Percentiles rank a stretch among this genome's conserved stretches.
Conservation (phyloP, 2,329 filamentous ascomycete genomes). For the Pseudogymnoascus sp. region DNA sequence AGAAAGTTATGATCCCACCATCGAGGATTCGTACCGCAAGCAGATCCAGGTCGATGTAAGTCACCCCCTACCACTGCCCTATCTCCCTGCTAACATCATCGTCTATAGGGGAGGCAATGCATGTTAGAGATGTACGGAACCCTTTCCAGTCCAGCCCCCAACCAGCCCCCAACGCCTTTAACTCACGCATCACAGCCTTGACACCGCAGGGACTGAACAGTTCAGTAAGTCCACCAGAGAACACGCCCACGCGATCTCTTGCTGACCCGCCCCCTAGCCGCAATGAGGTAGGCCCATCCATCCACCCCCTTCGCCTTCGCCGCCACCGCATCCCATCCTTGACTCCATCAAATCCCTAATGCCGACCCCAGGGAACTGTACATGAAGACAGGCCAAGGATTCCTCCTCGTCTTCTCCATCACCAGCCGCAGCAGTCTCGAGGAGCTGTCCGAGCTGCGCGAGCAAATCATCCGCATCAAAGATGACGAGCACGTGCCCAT, state of each 20-base stretch:
- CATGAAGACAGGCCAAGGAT: slow-evolving; percentile 70
- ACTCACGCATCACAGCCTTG: slow-evolving; percentile 40
- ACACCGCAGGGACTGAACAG: slow-evolving; percentile 69
- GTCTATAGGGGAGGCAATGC: slow-evolving; percentile 56
- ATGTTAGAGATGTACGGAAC: slow-evolving; percentile 59
- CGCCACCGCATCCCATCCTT: neutral
- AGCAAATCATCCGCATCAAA: slow-evolving; percentile 68
- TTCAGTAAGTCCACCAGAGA: slow-evolving; percentile 50
- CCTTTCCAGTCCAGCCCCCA: slow-evolving; percentile 2
- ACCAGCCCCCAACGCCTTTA: neutral
- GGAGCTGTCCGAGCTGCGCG: slow-evolving; percentile 62
- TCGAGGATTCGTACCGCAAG: slow-evolving; percentile 55
- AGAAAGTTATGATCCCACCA: slow-evolving; percentile 57
- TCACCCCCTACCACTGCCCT: slow-evolving; percentile 17
- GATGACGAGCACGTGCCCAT: slow-evolving; percentile 62
- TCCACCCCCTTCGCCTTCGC: neutral
- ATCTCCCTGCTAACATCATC: slow-evolving; percentile 10
- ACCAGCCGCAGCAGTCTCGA: slow-evolving; percentile 60
- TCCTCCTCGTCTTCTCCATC: slow-evolving; percentile 68
- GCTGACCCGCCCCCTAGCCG: slow-evolving; percentile 34
- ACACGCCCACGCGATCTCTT: slow-evolving; percentile 20
- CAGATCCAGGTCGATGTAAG: slow-evolving; percentile 61
- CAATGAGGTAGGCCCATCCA: slow-evolving; percentile 43
- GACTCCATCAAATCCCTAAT: neutral
- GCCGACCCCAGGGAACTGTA: slow-evolving; percentile 50